phyloP scores from a whole-genome alignment of 2,329 filamentous ascomycete species.

The Trichoderma oligosporum region DNA sequence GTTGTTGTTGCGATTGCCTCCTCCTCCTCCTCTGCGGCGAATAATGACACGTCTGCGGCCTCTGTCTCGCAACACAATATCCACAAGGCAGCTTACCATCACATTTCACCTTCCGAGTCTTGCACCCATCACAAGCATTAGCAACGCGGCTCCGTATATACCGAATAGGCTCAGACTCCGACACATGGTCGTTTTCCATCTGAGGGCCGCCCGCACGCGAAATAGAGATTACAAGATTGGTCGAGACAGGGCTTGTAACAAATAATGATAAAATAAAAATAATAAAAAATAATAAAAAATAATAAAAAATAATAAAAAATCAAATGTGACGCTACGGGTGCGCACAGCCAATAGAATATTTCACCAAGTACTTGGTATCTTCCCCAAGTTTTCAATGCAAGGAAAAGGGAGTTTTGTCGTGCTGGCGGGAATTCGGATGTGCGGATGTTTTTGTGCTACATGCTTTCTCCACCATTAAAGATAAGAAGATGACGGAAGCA shows the following conservation, averaged over 20 bases:
- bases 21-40: slow-evolving; percentile 44
- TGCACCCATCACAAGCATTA: slow-evolving; percentile 54
- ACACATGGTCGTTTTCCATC: slow-evolving; percentile 12
- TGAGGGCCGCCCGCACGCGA: background rate
- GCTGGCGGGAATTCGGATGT: slow-evolving; percentile 9
- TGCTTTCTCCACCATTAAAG: background rate
- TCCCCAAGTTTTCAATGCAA: background rate
- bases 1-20: slow-evolving; percentile 24
- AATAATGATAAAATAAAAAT: background rate
- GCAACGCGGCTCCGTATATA: slow-evolving; percentile 44
- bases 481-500: slow-evolving; percentile 12
- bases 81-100: slow-evolving; percentile 51
- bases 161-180: slow-evolving; percentile 4
- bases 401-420: too few relatives aligned
- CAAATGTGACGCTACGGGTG: slow-evolving; percentile 10
- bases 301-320: background rate
- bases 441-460: background rate
- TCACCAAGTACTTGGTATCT: background rate
- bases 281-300: background rate
- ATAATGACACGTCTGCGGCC: slow-evolving; percentile 45
- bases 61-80: slow-evolving; percentile 45
- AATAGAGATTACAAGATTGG: too few relatives aligned
- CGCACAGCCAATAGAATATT: background rate
- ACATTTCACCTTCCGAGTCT: slow-evolving; percentile 54
- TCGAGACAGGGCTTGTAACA: too few relatives aligned